phyloP scores from a whole-genome alignment of 1,284 basidiomycete species.

The Boletellus deceptivus region DNA sequence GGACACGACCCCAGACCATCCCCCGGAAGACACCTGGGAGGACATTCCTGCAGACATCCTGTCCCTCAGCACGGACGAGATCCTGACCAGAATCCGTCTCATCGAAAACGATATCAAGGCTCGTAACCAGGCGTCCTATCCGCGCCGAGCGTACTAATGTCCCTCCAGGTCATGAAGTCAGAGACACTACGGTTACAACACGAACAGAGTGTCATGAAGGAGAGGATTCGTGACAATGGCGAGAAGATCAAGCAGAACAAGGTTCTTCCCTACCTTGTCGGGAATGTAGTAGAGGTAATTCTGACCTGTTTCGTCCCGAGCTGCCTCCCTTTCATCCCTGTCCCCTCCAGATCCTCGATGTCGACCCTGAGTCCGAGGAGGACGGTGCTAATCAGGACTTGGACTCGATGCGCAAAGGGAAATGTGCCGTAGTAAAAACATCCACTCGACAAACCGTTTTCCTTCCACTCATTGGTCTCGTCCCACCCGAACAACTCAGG shows the following conservation, averaged over 20 bases:
- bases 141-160: background rate
- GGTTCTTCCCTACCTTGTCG: conserved; percentile 96
- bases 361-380: conserved; percentile 91
- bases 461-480: conserved; percentile 95
- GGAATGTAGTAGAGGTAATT: conserved; percentile 91
- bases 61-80: conserved; percentile 74
- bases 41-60: conserved; percentile 83
- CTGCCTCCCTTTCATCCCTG: conserved; percentile 6
- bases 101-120: conserved; percentile 96
- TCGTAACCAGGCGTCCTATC: conserved; percentile 12
- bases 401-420: conserved; percentile 92
- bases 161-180: conserved; percentile 85
- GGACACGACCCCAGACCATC: conserved; percentile 71
- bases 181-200: conserved; percentile 91
- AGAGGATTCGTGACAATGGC: conserved; percentile 97
- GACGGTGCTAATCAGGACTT: conserved; percentile 93
- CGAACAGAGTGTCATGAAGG: conserved; percentile 94
- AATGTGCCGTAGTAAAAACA: conserved; percentile 99
- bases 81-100: conserved; percentile 81
- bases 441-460: conserved; percentile 98
- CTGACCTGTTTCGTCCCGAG: background rate
- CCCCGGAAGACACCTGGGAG: conserved; percentile 73
- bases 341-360: conserved; percentile 77
- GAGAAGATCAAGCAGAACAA: conserved; percentile 99
- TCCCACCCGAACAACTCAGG: conserved; percentile 85